These are phyloP conservation scores for Suhomyces xylopsoci DNA, from an alignment of 805 yeast species.

Conservation along the genomic window DNA sequence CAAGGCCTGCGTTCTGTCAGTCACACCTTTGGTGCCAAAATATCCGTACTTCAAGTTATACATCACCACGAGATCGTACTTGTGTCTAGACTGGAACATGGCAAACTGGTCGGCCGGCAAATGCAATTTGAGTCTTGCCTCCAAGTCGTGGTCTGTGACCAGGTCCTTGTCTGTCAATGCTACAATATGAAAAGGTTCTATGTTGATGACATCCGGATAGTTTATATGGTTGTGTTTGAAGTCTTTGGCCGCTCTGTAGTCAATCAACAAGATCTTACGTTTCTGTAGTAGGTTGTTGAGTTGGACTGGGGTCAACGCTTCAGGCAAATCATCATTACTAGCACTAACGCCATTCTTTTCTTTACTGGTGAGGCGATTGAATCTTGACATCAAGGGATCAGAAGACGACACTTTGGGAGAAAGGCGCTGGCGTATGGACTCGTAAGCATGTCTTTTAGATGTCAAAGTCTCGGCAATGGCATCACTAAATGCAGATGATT, in stretches of 20 bases:
- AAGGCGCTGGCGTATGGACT: neutral
- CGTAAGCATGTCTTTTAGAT: conserved; percentile 12
- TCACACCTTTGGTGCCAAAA: conserved; percentile 11
- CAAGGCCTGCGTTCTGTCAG: conserved; percentile 34
- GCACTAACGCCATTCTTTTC: neutral
- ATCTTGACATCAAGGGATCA: conserved; percentile 26
- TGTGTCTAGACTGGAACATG: conserved; percentile 50
- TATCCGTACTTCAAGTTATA: conserved; percentile 51
- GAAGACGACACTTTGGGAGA: neutral
- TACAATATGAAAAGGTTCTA: conserved; percentile 55
- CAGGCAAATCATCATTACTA: neutral
- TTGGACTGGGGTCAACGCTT: conserved; percentile 18
- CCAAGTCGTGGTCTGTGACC: conserved; percentile 63
- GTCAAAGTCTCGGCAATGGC: conserved; percentile 15
- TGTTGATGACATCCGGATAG: conserved; percentile 57
- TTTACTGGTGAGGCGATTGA: conserved; percentile 14
- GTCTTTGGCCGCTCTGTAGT: conserved; percentile 60
- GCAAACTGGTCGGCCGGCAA: conserved; percentile 55
- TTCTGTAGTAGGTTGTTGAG: conserved; percentile 9
- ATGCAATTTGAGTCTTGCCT: conserved; percentile 52
- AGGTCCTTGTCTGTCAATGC: conserved; percentile 25
- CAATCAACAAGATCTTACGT: conserved; percentile 55
- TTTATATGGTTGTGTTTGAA: conserved; percentile 64
- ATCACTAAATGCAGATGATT: conserved; percentile 15
- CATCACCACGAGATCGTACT: conserved; percentile 62